phyloP scores from a whole-genome alignment of 140 eudicot genomes.

The Oenanthe javanica region DNA sequence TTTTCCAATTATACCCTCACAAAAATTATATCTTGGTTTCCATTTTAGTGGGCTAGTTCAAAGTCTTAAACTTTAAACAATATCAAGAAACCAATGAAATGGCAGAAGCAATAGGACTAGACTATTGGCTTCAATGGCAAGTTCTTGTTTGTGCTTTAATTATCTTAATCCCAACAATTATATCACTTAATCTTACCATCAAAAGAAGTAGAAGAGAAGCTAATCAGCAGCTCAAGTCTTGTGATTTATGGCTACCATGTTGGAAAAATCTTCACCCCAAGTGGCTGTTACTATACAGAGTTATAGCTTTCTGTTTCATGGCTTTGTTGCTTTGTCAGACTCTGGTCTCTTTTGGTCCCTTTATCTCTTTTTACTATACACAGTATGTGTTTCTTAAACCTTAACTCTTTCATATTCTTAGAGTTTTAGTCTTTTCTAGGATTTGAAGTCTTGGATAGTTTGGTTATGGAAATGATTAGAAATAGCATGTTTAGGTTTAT shows the following conservation, averaged over 20 bases:
- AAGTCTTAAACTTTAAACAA: background rate
- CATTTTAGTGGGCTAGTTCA: background rate
- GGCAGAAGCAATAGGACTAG: conserved; percentile 19
- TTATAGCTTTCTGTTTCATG: conserved; percentile 51
- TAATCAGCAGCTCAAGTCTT: background rate
- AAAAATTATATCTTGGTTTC: background rate
- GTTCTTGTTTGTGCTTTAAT: conserved; percentile 53
- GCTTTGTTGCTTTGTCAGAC: conserved; percentile 42
- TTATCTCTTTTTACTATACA: conserved; percentile 72
- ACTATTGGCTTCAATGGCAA: conserved; percentile 79
- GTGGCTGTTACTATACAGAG: conserved; percentile 59
- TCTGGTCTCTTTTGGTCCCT: conserved; percentile 29
- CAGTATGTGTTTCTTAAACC: conserved; percentile 32
- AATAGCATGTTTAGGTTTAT: background rate
- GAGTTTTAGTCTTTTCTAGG: background rate
- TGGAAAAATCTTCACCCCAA: conserved; percentile 62
- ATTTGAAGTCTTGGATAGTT: background rate
- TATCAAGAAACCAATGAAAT: background rate
- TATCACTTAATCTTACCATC: conserved; percentile 29
- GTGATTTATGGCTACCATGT: conserved; percentile 67
- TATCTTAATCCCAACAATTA: conserved; percentile 37
- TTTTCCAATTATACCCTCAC: background rate
- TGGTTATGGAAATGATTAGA: background rate
- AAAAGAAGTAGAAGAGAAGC: background rate
- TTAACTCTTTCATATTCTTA: background rate